Base-by-base conservation (phyloP, 768 basidiomycete species). In the Coprinopsis strossmayeri region DNA sequence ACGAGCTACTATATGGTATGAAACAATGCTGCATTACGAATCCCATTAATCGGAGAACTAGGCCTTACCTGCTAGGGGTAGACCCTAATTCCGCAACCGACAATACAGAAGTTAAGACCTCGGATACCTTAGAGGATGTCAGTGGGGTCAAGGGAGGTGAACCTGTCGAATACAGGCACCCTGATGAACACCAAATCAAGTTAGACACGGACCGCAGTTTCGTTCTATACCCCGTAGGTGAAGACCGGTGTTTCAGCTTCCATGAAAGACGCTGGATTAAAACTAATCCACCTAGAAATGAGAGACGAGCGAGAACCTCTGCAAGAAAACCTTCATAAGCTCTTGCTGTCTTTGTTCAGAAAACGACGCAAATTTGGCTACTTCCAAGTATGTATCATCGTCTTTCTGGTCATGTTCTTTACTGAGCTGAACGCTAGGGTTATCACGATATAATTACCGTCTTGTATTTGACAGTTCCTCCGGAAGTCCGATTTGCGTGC, bases 181-280 rank as follows among this genome's bases (percentile, higher is more conserved):
- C 65, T 3, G 93, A 96, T 61, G 93, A 95, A 66, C 81, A 76
- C 12, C 93, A 96, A 66, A 91, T 96, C 52, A 67, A 72, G 49
- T 76, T 95, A 27, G 93, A 96, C 65, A 95, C 93, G 1, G 83
- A 93, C 65, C 80, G 93, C 41, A 92, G 91, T 55, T 97, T 97
- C 58, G 89, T 96, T 48, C 71, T 92, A 53, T 97, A 95, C 67
- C 89, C 93, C 60, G 82, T 81, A 76, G 88, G 91, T 88, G 72
- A 67, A 74, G 57, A 49, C 52, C 43, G 48, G 45, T 30, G 49
- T 37, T 45, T 34, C 21, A 12, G n/a, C n/a, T n/a, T n/a, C n/a
- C n/a, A 9, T 20, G 44, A 7, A 35, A 12, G 50, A 49, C n/a
- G 15, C 20, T 9, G 2, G 27, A 24, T n/a, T 26, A 15, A 28